phyloP scores from a whole-genome alignment of 768 basidiomycete species.

The Sistotremastrum niveocremeum region DNA sequence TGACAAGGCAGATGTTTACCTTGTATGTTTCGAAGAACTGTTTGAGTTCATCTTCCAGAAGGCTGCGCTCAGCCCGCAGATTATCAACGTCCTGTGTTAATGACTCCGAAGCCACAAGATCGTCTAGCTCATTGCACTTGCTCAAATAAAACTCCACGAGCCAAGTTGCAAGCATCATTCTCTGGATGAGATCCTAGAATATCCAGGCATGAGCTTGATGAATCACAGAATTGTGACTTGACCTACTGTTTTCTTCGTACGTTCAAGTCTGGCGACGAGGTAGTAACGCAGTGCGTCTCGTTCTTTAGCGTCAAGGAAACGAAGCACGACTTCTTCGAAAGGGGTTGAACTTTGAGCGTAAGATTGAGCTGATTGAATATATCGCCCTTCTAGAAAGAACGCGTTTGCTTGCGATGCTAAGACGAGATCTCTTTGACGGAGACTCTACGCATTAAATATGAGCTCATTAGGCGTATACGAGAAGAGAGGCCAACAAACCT shows the following conservation, averaged over 20 bases:
- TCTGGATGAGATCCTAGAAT: conserved; percentile 72
- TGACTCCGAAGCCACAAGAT: conserved; percentile 79
- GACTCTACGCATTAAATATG: conserved; percentile 41
- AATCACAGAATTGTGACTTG: not conserved
- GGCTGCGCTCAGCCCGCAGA: conserved; percentile 58
- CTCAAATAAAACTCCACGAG: conserved; percentile 93
- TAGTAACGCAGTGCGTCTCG: conserved; percentile 86
- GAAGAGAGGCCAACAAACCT: conserved; percentile 32
- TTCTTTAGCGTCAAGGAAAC: conserved; percentile 82
- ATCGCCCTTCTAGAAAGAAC: conserved; percentile 66
- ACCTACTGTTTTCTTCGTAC: conserved; percentile 69
- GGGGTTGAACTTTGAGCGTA: conserved; percentile 80
- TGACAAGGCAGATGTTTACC: conserved; percentile 27
- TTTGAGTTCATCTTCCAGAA: conserved; percentile 85
- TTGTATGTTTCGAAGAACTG: conserved; percentile 93
- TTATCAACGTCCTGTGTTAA: conserved; percentile 76
- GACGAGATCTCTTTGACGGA: conserved; percentile 75
- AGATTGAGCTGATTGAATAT: conserved; percentile 82
- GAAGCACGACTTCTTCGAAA: conserved; percentile 87
- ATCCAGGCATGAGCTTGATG: not conserved
- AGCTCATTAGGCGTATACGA: not conserved
- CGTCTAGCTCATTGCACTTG: conserved; percentile 94
- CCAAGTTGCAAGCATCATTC: conserved; percentile 98
- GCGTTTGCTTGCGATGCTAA: conserved; percentile 72
- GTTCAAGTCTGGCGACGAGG: conserved; percentile 73